Conservation (phyloP, 352 stramenopile genomes). For the Phytopythium helicoides region DNA sequence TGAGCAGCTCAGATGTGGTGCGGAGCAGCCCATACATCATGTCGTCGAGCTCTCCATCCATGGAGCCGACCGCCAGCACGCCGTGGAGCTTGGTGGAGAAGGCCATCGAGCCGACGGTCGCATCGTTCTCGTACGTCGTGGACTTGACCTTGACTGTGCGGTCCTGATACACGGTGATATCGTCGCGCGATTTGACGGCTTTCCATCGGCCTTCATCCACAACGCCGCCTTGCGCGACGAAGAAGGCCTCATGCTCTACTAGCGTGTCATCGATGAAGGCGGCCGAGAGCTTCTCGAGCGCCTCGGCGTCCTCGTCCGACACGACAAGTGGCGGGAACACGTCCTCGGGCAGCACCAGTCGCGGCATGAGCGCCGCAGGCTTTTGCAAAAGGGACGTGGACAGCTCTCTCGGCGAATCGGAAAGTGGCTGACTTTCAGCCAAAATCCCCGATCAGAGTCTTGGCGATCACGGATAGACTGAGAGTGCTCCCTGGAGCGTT, state of each 20-base stretch:
- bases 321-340: constrained; percentile 35
- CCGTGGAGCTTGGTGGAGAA: constrained; percentile 23
- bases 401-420: neutral
- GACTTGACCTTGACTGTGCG: constrained; percentile 14
- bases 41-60: constrained; percentile 33
- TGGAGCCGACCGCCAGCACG: constrained; percentile 19
- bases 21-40: constrained; percentile 35
- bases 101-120: constrained; percentile 17
- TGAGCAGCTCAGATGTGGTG: constrained; percentile 20
- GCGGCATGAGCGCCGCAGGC: too few relatives aligned
- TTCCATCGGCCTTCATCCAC: constrained; percentile 41
- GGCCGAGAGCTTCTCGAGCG: constrained; percentile 21
- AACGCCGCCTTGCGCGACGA: constrained; percentile 16
- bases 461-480: too few relatives aligned
- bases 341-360: constrained; percentile 22
- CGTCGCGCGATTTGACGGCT: constrained; percentile 24
- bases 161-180: constrained; percentile 25
- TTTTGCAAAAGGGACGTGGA: neutral
- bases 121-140: constrained; percentile 14
- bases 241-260: constrained; percentile 36
- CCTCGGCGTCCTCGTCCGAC: constrained; percentile 25
- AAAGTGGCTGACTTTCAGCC: too few relatives aligned
- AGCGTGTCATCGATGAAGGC: constrained; percentile 34
- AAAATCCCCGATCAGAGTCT: too few relatives aligned
- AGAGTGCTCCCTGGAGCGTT: too few relatives aligned